These are phyloP conservation scores for Aspergillus sp. DNA, from an alignment of 2,329 filamentous ascomycete genomes.

Conservation along the genomic window DNA sequence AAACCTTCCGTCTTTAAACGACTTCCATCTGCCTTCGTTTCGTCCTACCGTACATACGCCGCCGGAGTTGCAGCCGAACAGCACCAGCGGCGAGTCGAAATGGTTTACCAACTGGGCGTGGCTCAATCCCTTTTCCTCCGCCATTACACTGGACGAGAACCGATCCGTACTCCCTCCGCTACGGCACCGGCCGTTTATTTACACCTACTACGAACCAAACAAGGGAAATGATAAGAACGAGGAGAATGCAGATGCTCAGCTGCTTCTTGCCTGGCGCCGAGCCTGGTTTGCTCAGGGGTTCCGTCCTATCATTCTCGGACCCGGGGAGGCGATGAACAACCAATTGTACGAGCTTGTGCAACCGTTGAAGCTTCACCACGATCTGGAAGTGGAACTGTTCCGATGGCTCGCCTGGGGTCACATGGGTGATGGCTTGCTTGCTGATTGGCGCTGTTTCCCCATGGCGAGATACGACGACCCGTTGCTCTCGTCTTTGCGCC, in stretches of 20 bases:
- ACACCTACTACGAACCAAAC: conserved; percentile 84
- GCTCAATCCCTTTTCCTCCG: conserved; percentile 84
- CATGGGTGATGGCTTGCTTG: conserved; percentile 80
- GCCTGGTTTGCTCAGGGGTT: conserved; percentile 98
- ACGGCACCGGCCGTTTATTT: conserved; percentile 68
- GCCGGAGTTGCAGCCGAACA: conserved; percentile 68
- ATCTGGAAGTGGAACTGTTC: conserved; percentile 69
- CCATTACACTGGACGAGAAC: conserved; percentile 75
- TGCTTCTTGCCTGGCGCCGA: conserved; percentile 83
- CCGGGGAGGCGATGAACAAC: conserved; percentile 79
- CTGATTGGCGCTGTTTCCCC: conserved; percentile 77
- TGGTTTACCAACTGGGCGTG: conserved; percentile 92
- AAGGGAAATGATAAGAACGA: conserved; percentile 62
- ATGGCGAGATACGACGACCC: conserved; percentile 76
- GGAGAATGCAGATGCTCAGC: conserved; percentile 70
- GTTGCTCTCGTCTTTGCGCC: conserved; percentile 69
- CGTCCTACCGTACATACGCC: conserved; percentile 68
- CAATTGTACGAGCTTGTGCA: conserved; percentile 73
- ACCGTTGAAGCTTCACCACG: conserved; percentile 54
- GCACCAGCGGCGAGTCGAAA: conserved; percentile 71
- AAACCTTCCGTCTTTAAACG: conserved; percentile 51
- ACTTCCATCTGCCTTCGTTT: conserved; percentile 64
- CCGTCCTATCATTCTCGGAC: conserved; percentile 75
- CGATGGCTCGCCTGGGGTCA: conserved; percentile 91
- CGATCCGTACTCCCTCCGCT: conserved; percentile 80